Evolutionary conservation across 2,329 filamentous ascomycete genomes (phyloP).

Genomic region (Aspergillus neotritici): DNA sequence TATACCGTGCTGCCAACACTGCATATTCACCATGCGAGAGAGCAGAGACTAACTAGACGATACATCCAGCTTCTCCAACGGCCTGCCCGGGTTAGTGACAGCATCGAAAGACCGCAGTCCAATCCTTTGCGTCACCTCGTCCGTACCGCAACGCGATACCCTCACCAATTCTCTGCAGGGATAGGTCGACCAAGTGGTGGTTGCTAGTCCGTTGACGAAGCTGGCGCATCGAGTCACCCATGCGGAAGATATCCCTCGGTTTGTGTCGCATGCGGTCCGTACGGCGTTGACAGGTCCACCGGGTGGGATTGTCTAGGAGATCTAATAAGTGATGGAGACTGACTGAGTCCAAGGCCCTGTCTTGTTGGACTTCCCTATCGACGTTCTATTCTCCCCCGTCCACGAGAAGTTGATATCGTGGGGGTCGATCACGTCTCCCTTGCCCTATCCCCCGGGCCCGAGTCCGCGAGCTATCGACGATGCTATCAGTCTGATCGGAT

Average conservation of each 20-base stretch:
- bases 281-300: slow-evolving; percentile 37
- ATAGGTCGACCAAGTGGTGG: slow-evolving; percentile 44
- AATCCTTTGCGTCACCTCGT: slow-evolving; percentile 43
- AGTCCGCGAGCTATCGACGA: slow-evolving; percentile 32
- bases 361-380: slow-evolving; percentile 20
- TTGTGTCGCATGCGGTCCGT: slow-evolving; percentile 41
- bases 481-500: slow-evolving; percentile 26
- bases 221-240: slow-evolving; percentile 43
- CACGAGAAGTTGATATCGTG: slow-evolving; percentile 34
- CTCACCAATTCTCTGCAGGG: slow-evolving; percentile 46
- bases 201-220: slow-evolving; percentile 42
- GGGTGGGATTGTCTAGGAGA: slow-evolving; percentile 36
- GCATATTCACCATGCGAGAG: neutral
- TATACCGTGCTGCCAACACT: slow-evolving; percentile 17
- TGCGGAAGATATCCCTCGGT: slow-evolving; percentile 42
- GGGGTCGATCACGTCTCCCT: slow-evolving; percentile 36
- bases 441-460: slow-evolving; percentile 32
- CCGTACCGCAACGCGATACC: slow-evolving; percentile 41
- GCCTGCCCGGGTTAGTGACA: slow-evolving; percentile 42
- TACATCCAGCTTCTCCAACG: slow-evolving; percentile 39
- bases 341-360: too few species aligned
- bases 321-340: too few species aligned
- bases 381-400: slow-evolving; percentile 39
- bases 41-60: neutral
- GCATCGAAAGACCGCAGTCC: slow-evolving; percentile 43